Evolutionary conservation across 1,284 basidiomycete genomes (phyloP).

Genomic region (Xerocomus cyaneibrunnescens): DNA sequence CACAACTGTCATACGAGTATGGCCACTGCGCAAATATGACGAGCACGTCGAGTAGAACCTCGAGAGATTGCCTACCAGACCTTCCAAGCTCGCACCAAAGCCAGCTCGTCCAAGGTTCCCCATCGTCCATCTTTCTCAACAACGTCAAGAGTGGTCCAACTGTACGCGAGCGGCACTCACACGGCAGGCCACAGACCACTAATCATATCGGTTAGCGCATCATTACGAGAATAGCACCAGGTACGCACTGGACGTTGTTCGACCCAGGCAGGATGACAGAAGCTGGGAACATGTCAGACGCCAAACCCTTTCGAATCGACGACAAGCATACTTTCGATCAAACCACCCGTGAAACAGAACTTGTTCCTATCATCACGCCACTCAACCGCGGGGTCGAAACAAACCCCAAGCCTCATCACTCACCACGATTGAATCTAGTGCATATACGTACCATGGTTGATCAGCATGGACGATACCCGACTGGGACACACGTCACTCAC

Average conservation of each 20-base stretch:
- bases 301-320: slow-evolving; percentile 30
- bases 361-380: slow-evolving; percentile 51
- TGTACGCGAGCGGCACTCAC: slow-evolving; percentile 31
- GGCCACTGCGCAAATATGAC: slow-evolving; percentile 44
- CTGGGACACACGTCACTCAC: slow-evolving; percentile 10
- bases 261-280: slow-evolving; percentile 59
- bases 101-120: slow-evolving; percentile 79
- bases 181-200: slow-evolving; percentile 76
- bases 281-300: slow-evolving; percentile 38
- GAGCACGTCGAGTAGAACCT: background rate
- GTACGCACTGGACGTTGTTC: slow-evolving; percentile 46
- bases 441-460: background rate
- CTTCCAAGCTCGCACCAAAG: slow-evolving; percentile 69
- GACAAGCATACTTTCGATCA: slow-evolving; percentile 55
- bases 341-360: slow-evolving; percentile 81
- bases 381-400: slow-evolving; percentile 38
- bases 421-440: slow-evolving; percentile 41
- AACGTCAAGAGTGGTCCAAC: slow-evolving; percentile 1
- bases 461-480: background rate
- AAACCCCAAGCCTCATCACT: slow-evolving; percentile 33
- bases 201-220: slow-evolving; percentile 10
- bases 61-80: slow-evolving; percentile 38
- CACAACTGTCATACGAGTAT: slow-evolving; percentile 77
- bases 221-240: background rate
- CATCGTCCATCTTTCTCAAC: slow-evolving; percentile 62